Base-by-base conservation (phyloP, 2,329 filamentous ascomycete genomes). In the Trichoderma arundinaceum region DNA sequence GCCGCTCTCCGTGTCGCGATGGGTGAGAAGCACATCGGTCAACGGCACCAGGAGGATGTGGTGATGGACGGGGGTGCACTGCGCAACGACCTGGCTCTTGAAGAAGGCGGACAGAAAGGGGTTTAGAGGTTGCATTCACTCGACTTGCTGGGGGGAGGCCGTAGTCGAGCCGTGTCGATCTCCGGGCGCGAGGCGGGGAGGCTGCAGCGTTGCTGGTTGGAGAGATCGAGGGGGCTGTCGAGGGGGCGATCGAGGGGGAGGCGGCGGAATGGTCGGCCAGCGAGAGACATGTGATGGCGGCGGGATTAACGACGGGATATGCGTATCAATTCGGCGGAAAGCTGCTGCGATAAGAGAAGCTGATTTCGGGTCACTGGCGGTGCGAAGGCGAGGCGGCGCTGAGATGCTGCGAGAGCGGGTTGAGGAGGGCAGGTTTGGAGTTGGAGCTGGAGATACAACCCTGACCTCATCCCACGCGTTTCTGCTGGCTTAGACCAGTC, bases 41-140 rank as follows among this genome's bases (percentile, higher is more conserved):
- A 91, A 91, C 53, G 95, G 95, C 43, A 98, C 94, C 59, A 99
- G 90, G 65, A 99, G 87, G 73, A 99, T 88, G 83, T 98, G 92
- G 78, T 96, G 92, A 79, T 95, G 91, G 70, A 93, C 86, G 64
- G 95, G 94, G 69, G 90, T 88, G 84, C 95, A 98, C 88, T 98
- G 94, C 74, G 90, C 84, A 72, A 91, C 90, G 77, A 97, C 86
- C 78, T 92, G 89, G 87, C 93, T 98, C 84, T 92, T 93, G 86
- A 97, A 97, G 88, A 99, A 98, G 85, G 94, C 93, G 84, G 92
- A 90, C 80, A 99, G 86, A 82, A 97, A 98, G 79, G 95, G 95
- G 82, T 99, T 99, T 89, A 98, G 86, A 83, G 95, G 92, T 90
- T 94, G 94, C 94, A 97, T 97, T 80, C 78, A 79, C 75, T 78